Evolutionary conservation across 768 basidiomycete species (phyloP).

Genomic region (Phallus indusiatus): DNA sequence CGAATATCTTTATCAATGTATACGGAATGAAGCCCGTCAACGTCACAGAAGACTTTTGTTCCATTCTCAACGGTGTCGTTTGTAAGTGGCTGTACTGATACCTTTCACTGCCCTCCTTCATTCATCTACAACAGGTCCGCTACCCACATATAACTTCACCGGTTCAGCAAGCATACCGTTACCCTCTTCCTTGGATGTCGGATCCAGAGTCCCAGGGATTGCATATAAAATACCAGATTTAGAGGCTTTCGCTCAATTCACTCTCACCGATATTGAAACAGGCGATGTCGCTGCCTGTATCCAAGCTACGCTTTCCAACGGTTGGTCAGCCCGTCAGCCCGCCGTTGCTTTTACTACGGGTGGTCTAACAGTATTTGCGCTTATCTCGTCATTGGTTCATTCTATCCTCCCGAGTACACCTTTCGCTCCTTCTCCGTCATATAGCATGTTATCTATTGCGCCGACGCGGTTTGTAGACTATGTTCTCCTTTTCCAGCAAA

Average conservation of each 20-base stretch:
- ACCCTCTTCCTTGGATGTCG: constrained; percentile 48
- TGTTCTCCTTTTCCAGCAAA: constrained; percentile 74
- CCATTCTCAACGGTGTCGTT: constrained; percentile 63
- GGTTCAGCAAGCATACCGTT: constrained; percentile 52
- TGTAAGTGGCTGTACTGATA: constrained; percentile 54
- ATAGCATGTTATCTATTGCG: constrained; percentile 35
- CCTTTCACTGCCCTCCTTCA: constrained; percentile 64
- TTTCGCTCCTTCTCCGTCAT: constrained; percentile 40
- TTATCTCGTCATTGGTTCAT: constrained; percentile 25
- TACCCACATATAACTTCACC: constrained; percentile 15
- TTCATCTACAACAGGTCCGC: constrained; percentile 1
- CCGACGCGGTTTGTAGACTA: constrained; percentile 77
- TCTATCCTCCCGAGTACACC: constrained; percentile 30
- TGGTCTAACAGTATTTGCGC: constrained; percentile 50
- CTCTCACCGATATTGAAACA: constrained; percentile 58
- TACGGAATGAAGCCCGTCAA: constrained; percentile 83
- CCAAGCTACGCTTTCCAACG: constrained; percentile 87
- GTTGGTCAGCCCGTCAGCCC: constrained; percentile 67
- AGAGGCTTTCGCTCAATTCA: constrained; percentile 79
- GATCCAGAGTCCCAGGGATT: constrained; percentile 57
- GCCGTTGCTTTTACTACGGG: constrained; percentile 75
- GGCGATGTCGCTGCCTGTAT: constrained; percentile 79
- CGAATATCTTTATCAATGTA: constrained; percentile 75
- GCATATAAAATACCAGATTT: constrained; percentile 86
- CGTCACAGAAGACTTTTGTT: constrained; percentile 79